Evolutionary conservation across 805 yeast species (phyloP).

Genomic region (Pichia gijzeniarum): DNA sequence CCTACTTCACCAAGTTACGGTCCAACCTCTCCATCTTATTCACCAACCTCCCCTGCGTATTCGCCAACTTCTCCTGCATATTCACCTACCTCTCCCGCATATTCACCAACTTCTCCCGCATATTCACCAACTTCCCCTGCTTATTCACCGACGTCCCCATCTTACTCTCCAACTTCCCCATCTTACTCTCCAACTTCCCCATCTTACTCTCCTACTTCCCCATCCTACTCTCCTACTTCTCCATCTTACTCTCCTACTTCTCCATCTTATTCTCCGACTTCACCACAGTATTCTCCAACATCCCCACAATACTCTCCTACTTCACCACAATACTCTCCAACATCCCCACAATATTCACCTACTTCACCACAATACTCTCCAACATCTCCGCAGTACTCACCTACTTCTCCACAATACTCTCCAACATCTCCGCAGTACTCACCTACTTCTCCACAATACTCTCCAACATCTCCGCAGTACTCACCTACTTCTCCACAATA

Average conservation of each 20-base stretch:
- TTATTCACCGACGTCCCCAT: constrained; percentile 71
- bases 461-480: constrained; percentile 73
- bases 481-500: constrained; percentile 70
- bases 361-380: constrained; percentile 54
- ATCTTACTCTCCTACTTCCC: constrained; percentile 70
- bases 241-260: constrained; percentile 71
- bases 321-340: constrained; percentile 79
- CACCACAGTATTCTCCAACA: constrained; percentile 75
- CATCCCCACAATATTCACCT: constrained; percentile 62
- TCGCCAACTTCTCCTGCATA: constrained; percentile 73
- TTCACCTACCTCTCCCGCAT: constrained; percentile 64
- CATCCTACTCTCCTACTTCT: constrained; percentile 71
- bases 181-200: constrained; percentile 65
- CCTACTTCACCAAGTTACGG: constrained; percentile 52
- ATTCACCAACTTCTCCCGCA: constrained; percentile 64
- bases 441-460: constrained; percentile 62
- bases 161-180: constrained; percentile 53
- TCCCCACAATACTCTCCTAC: constrained; percentile 71
- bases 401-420: constrained; percentile 59
- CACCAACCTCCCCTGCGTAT: constrained; percentile 55
- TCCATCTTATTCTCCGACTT: constrained; percentile 73
- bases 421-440: constrained; percentile 76
- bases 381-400: constrained; percentile 48
- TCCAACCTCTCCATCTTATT: constrained; percentile 70
- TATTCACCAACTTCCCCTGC: constrained; percentile 77